Evolutionary conservation across 2,329 filamentous ascomycete genomes (phyloP).

Genomic region (Cytospora piceae): DNA sequence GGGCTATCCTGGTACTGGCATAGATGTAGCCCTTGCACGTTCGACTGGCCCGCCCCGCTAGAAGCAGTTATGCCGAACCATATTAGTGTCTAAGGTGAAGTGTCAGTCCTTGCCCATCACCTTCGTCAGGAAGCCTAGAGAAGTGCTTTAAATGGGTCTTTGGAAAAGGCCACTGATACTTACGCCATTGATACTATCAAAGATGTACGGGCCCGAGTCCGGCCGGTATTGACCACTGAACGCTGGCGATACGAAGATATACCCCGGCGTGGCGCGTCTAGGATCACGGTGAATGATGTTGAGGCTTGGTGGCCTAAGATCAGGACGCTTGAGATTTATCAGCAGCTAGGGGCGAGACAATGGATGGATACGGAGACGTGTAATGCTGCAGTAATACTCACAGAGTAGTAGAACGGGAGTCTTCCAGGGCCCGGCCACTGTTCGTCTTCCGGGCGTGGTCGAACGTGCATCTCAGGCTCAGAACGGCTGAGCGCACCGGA

Average conservation of each 20-base stretch:
- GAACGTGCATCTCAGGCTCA: constrained; percentile 15
- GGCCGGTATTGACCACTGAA: constrained; percentile 18
- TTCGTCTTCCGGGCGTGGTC: constrained; percentile 14
- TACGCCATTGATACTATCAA: constrained; percentile 24
- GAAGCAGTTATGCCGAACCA: constrained; percentile 19
- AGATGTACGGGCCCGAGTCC: constrained; percentile 25
- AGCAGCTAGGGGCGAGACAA: not conserved
- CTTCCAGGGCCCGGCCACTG: constrained; percentile 18
- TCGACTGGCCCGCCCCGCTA: constrained; percentile 3
- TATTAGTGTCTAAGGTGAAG: constrained; percentile 9
- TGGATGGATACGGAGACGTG: not conserved
- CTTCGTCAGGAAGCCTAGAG: too few relatives aligned
- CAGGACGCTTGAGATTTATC: constrained; percentile 18
- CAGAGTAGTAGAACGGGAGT: constrained; percentile 27
- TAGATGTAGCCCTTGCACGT: constrained; percentile 16
- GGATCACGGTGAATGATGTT: constrained; percentile 13
- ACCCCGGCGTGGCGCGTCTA: constrained; percentile 18
- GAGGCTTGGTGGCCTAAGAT: constrained; percentile 23
- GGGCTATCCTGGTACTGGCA: constrained; percentile 16
- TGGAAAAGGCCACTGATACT: not conserved
- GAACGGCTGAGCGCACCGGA: not conserved
- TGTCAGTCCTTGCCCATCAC: not conserved
- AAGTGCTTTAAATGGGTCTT: too few relatives aligned
- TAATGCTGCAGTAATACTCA: not conserved
- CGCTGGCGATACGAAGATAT: constrained; percentile 13